A percentile compares a stretch with the other conserved stretches of the same genome.
These are phyloP conservation scores for Ziziphus jujuba DNA, from an alignment of 306 rosid genomes.

Conservation along the genomic window DNA sequence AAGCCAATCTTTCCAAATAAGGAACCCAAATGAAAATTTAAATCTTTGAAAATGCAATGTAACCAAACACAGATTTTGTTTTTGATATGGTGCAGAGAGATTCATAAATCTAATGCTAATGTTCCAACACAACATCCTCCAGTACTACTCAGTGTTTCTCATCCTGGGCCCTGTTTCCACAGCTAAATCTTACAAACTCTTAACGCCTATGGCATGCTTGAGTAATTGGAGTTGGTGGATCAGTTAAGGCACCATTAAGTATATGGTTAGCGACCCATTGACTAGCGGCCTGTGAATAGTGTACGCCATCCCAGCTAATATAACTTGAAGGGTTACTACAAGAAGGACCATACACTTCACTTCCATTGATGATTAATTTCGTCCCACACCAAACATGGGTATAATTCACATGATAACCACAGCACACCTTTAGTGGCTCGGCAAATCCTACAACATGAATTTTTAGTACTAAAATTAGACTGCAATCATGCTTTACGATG, in stretches of 20 bases:
- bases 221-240: constrained; percentile 62
- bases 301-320: constrained; percentile 92
- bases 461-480: no score
- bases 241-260: constrained; percentile 61
- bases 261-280: constrained; percentile 69
- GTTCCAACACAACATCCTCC: background rate
- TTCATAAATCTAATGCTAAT: background rate
- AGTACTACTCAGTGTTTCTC: background rate
- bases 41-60: background rate
- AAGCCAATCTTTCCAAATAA: no score
- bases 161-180: background rate
- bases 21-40: no score
- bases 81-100: background rate
- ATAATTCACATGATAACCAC: constrained; percentile 83
- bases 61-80: background rate
- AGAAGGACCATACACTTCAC: constrained; percentile 60
- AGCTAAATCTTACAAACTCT: background rate
- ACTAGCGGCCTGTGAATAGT: constrained; percentile 83
- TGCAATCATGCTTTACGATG: no score
- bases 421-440: constrained; percentile 74
- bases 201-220: constrained; percentile 64
- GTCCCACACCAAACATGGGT: constrained; percentile 84
- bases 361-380: constrained; percentile 53
- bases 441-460: constrained; percentile 52
- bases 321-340: constrained; percentile 54